phyloP scores from a whole-genome alignment of 2,329 filamentous ascomycete genomes.

The Paecilomyces dactylethromorphus region DNA sequence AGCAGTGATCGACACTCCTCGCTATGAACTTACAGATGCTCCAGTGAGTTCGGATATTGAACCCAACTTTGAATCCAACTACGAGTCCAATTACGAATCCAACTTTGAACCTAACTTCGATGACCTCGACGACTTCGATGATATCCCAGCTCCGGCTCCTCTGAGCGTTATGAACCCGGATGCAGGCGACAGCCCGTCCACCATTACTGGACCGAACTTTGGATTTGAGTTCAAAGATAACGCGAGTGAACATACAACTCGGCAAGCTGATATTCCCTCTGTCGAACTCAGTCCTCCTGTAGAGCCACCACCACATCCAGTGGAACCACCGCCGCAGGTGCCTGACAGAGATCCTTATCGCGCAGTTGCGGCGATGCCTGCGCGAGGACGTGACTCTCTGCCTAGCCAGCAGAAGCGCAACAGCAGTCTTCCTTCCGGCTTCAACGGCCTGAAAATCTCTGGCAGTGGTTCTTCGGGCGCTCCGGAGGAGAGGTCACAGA shows the following conservation, averaged over 20 bases:
- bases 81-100: too few species aligned
- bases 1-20: constrained; percentile 4
- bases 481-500: constrained; percentile 9
- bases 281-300: constrained; percentile 8
- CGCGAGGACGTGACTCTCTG: constrained; percentile 20
- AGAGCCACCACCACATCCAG: not conserved
- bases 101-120: too few species aligned
- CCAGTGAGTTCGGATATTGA: not conserved
- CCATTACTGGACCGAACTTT: constrained; percentile 8
- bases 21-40: not conserved
- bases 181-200: constrained; percentile 5
- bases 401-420: constrained; percentile 24
- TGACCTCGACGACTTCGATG: not conserved
- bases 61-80: too few species aligned
- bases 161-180: constrained; percentile 3
- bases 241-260: constrained; percentile 2
- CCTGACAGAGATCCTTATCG: constrained; percentile 1
- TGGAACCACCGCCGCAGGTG: not conserved
- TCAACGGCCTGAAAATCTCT: constrained; percentile 7
- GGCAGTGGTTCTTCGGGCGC: constrained; percentile 3
- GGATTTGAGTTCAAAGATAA: constrained; percentile 4
- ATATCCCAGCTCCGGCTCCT: not conserved
- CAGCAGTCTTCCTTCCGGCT: constrained; percentile 10
- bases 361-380: constrained; percentile 6
- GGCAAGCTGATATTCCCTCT: constrained; percentile 4